Percentiles rank a stretch among this genome's conserved stretches.
phyloP scores from a whole-genome alignment of 2,329 filamentous ascomycete genomes.

The Aspergillus clavatus region DNA sequence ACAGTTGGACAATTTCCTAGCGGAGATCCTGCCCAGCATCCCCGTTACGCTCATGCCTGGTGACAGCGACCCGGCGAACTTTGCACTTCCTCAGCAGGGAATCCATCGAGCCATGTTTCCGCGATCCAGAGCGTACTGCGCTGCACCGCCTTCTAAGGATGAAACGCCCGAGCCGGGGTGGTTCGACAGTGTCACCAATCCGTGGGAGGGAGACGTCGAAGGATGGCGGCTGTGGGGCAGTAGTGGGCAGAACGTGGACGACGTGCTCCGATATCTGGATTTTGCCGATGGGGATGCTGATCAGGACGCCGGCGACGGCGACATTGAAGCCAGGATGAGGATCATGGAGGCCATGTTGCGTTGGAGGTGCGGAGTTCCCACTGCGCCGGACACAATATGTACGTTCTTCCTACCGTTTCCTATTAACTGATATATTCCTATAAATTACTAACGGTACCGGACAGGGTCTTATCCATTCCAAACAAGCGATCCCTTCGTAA shows the following conservation, averaged over 20 bases:
- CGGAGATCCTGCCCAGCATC: slow-evolving; percentile 74
- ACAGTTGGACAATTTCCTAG: slow-evolving; percentile 77
- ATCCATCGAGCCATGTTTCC: slow-evolving; percentile 92
- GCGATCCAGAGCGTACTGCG: slow-evolving; percentile 61
- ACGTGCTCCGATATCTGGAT: slow-evolving; percentile 86
- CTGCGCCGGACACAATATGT: slow-evolving; percentile 93
- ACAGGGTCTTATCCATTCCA: slow-evolving; percentile 94
- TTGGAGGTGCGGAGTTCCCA: slow-evolving; percentile 88
- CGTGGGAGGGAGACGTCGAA: slow-evolving; percentile 84
- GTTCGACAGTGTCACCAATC: slow-evolving; percentile 88
- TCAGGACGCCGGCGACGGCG: slow-evolving; percentile 23
- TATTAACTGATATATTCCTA: not conserved
- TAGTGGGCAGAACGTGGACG: slow-evolving; percentile 87
- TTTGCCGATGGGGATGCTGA: slow-evolving; percentile 30
- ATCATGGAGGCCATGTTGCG: slow-evolving; percentile 94
- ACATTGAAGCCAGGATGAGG: slow-evolving; percentile 66
- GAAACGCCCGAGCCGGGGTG: slow-evolving; percentile 55
- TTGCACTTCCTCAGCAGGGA: slow-evolving; percentile 84
- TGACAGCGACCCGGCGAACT: slow-evolving; percentile 77
- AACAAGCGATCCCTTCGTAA: slow-evolving; percentile 83
- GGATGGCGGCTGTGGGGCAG: slow-evolving; percentile 85
- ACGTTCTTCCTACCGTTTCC: slow-evolving; percentile 38
- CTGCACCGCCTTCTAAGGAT: slow-evolving; percentile 31
- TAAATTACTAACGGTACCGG: slow-evolving; percentile 9
- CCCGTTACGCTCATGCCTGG: slow-evolving; percentile 88